These are phyloP conservation scores for Cercophora scortea DNA, from an alignment of 495 filamentous ascomycete species.

Conservation along the genomic window DNA sequence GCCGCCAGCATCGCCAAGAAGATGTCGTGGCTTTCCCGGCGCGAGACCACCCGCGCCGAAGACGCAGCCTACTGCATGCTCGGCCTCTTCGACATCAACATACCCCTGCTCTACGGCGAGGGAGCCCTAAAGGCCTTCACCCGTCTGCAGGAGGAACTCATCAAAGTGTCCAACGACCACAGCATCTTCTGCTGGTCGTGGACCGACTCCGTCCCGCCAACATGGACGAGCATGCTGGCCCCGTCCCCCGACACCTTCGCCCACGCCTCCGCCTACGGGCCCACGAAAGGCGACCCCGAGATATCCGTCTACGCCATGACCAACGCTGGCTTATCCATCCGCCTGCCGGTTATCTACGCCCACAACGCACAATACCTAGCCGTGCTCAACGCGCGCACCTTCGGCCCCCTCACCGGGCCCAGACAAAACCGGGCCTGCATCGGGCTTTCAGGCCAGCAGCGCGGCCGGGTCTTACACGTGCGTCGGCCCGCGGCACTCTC, in stretches of 20 bases:
- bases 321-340: too few relatives aligned
- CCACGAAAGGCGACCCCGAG: too few relatives aligned
- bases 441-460: neutral
- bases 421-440: too few relatives aligned
- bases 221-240: too few relatives aligned
- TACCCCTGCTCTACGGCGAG: slow-evolving; percentile 12
- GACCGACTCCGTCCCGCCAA: too few relatives aligned
- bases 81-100: slow-evolving; percentile 11
- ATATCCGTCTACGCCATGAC: too few relatives aligned
- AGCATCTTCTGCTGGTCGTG: neutral
- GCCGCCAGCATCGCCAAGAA: neutral
- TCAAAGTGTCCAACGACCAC: slow-evolving; percentile 1
- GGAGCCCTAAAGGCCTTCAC: slow-evolving; percentile 3
- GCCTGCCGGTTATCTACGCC: too few relatives aligned
- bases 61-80: slow-evolving; percentile 12
- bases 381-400: too few relatives aligned
- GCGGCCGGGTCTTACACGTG: neutral
- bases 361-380: too few relatives aligned
- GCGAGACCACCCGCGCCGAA: slow-evolving; percentile 6
- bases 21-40: slow-evolving; percentile 4
- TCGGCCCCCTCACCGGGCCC: too few relatives aligned
- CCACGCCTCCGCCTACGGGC: too few relatives aligned
- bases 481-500: neutral
- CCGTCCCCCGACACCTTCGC: too few relatives aligned
- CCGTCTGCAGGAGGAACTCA: slow-evolving; percentile 11